Evolutionary conservation across 2,329 filamentous ascomycete genomes (phyloP).

Genomic region (Simplicillium sp.): DNA sequence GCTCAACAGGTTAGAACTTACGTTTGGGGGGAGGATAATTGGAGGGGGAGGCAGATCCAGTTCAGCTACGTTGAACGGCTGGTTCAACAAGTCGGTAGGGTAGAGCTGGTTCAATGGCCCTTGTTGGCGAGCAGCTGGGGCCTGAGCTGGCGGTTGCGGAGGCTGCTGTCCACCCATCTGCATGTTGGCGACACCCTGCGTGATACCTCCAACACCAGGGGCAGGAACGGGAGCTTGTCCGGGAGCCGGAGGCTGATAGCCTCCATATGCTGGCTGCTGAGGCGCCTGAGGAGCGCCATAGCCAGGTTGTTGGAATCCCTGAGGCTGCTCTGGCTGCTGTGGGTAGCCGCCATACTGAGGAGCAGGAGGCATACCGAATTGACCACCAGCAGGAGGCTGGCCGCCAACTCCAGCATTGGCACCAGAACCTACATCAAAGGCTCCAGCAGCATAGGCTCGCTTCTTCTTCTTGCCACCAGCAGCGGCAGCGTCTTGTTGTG

Average conservation of each 20-base stretch:
- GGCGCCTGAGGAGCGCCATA: constrained; percentile 31
- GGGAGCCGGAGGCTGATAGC: constrained; percentile 60
- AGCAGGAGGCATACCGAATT: constrained; percentile 36
- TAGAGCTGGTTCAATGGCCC: constrained; percentile 76
- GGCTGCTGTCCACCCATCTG: constrained; percentile 53
- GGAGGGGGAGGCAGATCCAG: constrained; percentile 85
- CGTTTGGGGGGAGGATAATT: constrained; percentile 84
- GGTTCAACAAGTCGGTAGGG: constrained; percentile 81
- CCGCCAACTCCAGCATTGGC: constrained; percentile 62
- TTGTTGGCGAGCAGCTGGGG: constrained; percentile 30
- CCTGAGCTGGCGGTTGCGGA: constrained; percentile 35
- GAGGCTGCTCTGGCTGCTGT: constrained; percentile 25
- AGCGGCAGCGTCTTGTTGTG: constrained; percentile 15
- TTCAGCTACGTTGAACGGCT: constrained; percentile 90
- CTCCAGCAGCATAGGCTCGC: constrained; percentile 86
- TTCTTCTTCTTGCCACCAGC: constrained; percentile 71
- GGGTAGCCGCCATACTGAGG: constrained; percentile 52
- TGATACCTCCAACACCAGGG: constrained; percentile 60
- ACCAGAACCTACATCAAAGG: constrained; percentile 84
- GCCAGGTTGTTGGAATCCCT: constrained; percentile 31
- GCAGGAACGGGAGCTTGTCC: constrained; percentile 37
- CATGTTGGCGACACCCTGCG: constrained; percentile 79
- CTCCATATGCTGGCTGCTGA: constrained; percentile 38
- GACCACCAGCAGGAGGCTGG: constrained; percentile 26
- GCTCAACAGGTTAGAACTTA: constrained; percentile 38